A percentile compares a stretch with the other conserved stretches of the same genome.
These are phyloP conservation scores for Dalbergia cochinchinensis DNA, from an alignment of 306 rosid species.

Conservation along the genomic window DNA sequence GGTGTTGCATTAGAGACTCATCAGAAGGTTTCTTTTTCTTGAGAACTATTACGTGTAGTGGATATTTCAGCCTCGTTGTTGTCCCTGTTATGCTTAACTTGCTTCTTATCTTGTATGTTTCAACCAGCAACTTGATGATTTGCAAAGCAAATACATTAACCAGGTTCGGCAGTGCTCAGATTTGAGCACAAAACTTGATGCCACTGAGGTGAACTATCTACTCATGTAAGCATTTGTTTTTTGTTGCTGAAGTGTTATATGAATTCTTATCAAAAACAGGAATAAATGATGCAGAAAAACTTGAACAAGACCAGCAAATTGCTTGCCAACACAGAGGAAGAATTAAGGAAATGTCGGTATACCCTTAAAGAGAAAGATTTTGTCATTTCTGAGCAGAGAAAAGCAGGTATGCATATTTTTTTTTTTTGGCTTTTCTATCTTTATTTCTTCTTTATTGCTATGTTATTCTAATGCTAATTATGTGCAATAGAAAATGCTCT, in stretches of 20 bases:
- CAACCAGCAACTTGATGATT: slow-evolving; percentile 80
- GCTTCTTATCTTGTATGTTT: slow-evolving; percentile 18
- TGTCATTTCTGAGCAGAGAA: slow-evolving; percentile 83
- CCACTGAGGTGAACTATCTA: slow-evolving; percentile 73
- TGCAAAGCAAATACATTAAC: slow-evolving; percentile 64
- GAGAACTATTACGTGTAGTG: neutral
- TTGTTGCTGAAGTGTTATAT: neutral
- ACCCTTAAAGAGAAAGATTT: slow-evolving; percentile 76
- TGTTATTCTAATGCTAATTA: slow-evolving; percentile 25
- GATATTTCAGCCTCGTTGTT: neutral
- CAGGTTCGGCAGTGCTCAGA: slow-evolving; percentile 76
- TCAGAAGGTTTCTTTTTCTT: slow-evolving; percentile 70
- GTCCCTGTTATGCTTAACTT: slow-evolving; percentile 14
- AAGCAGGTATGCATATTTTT: slow-evolving; percentile 70
- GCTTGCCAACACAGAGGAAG: slow-evolving; percentile 78
- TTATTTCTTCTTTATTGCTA: slow-evolving; percentile 12
- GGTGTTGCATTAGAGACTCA: slow-evolving; percentile 69
- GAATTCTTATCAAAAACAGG: slow-evolving; percentile 8
- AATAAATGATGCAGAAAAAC: slow-evolving; percentile 60
- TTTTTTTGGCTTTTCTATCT: neutral
- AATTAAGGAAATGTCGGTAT: slow-evolving; percentile 72
- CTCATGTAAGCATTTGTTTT: neutral
- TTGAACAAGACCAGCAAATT: slow-evolving; percentile 69
- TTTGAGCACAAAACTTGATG: slow-evolving; percentile 78
- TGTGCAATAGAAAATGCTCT: slow-evolving; percentile 78